Base-by-base conservation (phyloP, 176 grass and related monocot species). In the Eragrostis curvula region DNA sequence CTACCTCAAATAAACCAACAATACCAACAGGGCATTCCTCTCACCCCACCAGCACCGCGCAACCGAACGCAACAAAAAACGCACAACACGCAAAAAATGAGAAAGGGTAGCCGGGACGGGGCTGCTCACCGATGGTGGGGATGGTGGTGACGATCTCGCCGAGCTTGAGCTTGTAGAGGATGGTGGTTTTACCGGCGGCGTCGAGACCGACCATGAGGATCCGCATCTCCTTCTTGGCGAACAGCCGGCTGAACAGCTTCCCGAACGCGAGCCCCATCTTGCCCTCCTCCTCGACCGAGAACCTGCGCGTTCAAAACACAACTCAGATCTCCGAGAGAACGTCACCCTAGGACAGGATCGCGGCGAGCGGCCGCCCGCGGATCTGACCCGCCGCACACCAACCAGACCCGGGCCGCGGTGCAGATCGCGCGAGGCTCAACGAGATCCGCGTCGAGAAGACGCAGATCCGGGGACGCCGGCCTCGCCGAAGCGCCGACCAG, bases 71-170 rank as follows among this genome's bases (percentile, higher is more conserved):
- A 73, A 57, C n/a, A 17, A 65, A 0, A 7, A 2, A 45, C 11
- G 50, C 30, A 9, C 75, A 62, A 27, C 55, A 53, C 8, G 23
- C 42, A 17, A 7, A 20, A 46, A 9, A 36, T 36, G 32, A 36
- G 32, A 36, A 11, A 66, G 24, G 44, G 5, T 16, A 39, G 25
- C 25, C 1, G 16, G 9, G 24, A 41, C 29, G 2, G 13, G 21
- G 7, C 1, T 9, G 3, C 47, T 75, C 7, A 90, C 88, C 88
- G 20, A 93, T 90, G 81, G 91, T 93, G 32, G 91, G 91, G 85
- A 93, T 93, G 70, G 91, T 93, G 70, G 91, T 93, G 79, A 93
- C 84, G 70, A 94, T 94, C 88, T 94, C 88, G 75, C 91, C 91
- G 24, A 93, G 91, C 84, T 93, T 93, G 70, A 93, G 84, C 81